Evolutionary conservation across 2,329 filamentous ascomycete species (phyloP), one percentile per base, ranked within the genome.

Genomic region (Trichoderma asperellum): DNA sequence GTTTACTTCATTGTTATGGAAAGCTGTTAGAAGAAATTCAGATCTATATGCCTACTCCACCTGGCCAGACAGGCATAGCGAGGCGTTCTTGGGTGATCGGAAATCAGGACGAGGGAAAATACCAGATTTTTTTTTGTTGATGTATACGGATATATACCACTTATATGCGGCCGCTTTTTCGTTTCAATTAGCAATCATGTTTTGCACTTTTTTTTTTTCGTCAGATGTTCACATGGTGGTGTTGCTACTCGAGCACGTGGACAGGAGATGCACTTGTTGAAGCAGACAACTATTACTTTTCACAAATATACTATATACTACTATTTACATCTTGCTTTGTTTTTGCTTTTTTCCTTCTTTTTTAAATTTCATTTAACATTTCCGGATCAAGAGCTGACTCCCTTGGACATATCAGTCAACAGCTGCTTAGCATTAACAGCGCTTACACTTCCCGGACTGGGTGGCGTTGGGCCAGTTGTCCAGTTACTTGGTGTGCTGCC

Each of bases 381-480:
- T 24, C 37, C 21, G 47, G 18, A 27, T 59, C 40, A 53, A 53
- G 21, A 32, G 12, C 21, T 58, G 21, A 4, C 53, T 5, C 57
- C 57, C 43, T 68, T 57, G 16, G 66, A 60, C 64, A 66, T 69
- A 24, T 56, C 59, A 16, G 52, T 37, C 59, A 76, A 64, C 14
- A 72, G 62, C 14, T 60, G 62, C 21, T 34, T 68, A 5, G 73
- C 73, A 11, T 73, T 53, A 5, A 68, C 56, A 8, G 61, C 47
- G 6, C 37, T 56, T 68, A 73, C 27, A 29, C 75, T 81, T 1
- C 84, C 88, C 5, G 88, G 88, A 73, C 87, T 91, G 2, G 89
- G 89, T 14, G 89, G 89, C 64, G 83, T 72, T n/a, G 82, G 80
- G 0, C 88, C 89, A 1, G 84, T 87, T 5, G 85, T 84, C 89